Conservation (phyloP, 139 green algal species). For the Gonium pectorale region DNA sequence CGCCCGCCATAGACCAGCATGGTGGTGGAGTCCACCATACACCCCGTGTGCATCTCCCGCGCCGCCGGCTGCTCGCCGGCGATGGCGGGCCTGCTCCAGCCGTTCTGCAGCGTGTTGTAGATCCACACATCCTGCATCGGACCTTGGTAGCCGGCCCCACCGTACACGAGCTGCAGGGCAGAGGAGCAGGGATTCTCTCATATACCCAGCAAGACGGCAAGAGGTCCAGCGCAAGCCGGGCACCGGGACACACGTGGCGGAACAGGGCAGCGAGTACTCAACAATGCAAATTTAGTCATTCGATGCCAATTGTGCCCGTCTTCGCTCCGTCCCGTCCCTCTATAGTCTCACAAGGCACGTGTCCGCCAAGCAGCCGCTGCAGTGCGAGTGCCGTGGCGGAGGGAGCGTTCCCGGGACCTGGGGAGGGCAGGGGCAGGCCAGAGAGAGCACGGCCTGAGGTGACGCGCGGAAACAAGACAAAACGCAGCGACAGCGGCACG, state of each 20-base stretch:
- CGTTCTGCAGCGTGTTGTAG: slow-evolving; percentile 59
- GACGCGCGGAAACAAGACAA: no score
- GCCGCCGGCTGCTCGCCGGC: slow-evolving; percentile 38
- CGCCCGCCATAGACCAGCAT: slow-evolving; percentile 76
- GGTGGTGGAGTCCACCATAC: slow-evolving; percentile 57
- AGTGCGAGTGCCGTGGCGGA: slow-evolving; percentile 71
- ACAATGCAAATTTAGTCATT: no score
- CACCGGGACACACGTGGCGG: no score
- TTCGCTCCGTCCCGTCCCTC: no score
- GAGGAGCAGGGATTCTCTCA: no score
- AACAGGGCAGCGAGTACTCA: no score
- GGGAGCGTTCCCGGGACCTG: slow-evolving; percentile 49
- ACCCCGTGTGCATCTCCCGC: slow-evolving; percentile 75
- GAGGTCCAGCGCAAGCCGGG: no score
- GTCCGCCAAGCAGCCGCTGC: slow-evolving; percentile 48
- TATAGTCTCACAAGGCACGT: slow-evolving; percentile 56
- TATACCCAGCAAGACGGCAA: no score
- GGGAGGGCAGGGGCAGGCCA: no score
- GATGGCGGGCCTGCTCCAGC: slow-evolving; percentile 47
- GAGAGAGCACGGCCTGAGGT: no score
- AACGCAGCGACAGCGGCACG: no score
- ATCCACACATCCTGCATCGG: slow-evolving; percentile 74
- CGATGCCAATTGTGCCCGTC: no score
- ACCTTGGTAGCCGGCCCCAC: slow-evolving; percentile 69
- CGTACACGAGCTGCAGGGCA: slow-evolving; percentile 73